Percentiles rank a stretch among this genome's conserved stretches.
Evolutionary conservation across 2,329 filamentous ascomycete species (phyloP).

Genomic region (Ophiocordyceps australis): DNA sequence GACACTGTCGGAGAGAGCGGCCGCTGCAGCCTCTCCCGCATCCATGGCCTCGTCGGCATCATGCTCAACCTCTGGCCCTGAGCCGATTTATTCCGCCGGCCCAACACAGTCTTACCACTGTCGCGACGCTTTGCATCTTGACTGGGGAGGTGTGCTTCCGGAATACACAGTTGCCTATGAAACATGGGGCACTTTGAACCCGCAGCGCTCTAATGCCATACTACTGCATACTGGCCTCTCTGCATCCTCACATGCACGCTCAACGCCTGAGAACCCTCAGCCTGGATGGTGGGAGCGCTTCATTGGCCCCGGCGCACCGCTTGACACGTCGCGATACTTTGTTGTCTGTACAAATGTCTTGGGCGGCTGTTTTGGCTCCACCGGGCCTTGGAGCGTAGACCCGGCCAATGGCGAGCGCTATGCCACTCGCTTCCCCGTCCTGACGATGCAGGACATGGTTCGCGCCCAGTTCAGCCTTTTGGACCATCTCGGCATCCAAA

Average conservation of each 20-base stretch:
- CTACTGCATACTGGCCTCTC: constrained; percentile 86
- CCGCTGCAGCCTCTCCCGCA: constrained; percentile 1
- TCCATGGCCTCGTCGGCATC: not conserved
- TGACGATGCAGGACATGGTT: constrained; percentile 97
- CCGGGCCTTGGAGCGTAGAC: constrained; percentile 74
- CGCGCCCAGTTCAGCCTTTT: constrained; percentile 83
- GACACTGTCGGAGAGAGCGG: constrained; percentile 36
- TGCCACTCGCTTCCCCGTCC: constrained; percentile 84
- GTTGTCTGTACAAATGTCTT: constrained; percentile 94
- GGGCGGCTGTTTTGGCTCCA: constrained; percentile 90
- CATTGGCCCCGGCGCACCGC: constrained; percentile 67
- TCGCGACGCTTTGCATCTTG: constrained; percentile 56
- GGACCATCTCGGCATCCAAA: constrained; percentile 57
- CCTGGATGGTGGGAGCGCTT: constrained; percentile 99
- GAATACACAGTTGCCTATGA: constrained; percentile 88
- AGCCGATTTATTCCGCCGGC: constrained; percentile 86
- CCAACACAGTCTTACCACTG: constrained; percentile 66
- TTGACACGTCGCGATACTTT: constrained; percentile 86
- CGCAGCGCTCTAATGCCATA: constrained; percentile 71
- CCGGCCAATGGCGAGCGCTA: constrained; percentile 78
- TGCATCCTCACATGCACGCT: constrained; percentile 93
- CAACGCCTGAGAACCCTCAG: constrained; percentile 69
- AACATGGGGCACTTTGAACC: constrained; percentile 71
- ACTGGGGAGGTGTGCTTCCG: constrained; percentile 87
- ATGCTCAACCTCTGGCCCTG: constrained; percentile 58